Evolutionary conservation across 208 protist genomes (phyloP), one percentile per base, ranked within the genome.

Genomic region (Polymyxa betae): DNA sequence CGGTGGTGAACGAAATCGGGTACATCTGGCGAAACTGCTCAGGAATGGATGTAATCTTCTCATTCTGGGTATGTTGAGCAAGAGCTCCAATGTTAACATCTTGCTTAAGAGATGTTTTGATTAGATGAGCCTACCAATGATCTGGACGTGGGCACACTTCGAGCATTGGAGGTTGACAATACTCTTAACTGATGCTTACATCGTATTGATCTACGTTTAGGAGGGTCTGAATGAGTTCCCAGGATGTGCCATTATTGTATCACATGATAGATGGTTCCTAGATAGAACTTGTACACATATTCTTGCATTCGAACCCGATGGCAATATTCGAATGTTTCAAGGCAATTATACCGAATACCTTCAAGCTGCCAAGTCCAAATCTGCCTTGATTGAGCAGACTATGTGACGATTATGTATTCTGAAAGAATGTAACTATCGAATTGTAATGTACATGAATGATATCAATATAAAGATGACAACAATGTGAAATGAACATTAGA

Each of bases 51-150:
- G 87, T 45, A 94, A 94, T 77, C 60, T 94, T 0, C 38, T 94
- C 24, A 87, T 94, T 20, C 60, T 94, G 0, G 93, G 93, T 91
- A 90, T 94, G 52, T 91, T 46, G 10, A 32, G 38, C 87, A 60
- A 5, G 0, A 24, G 0, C 5, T 89, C 29, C 12, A 45, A 64
- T 0, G 93, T 68, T 52, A 94, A 94, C 78, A 54, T 94, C 16
- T 43, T 95, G 20, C 82, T 94, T n/a, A 78, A 95, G 16, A 29
- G 49, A 43, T 38, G 5, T 82, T 35, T 43, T 43, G n/a, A n/a
- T 35, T 12, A 35, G 94, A 94, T 91, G 93, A 95, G 88, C 94
- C 94, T n/a, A 94, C 93, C 0, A 95, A 95, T 88, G 93, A 95
- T 89, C 90, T 95, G 20, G 94, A 95, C 88, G 93, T 95, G 0